Evolutionary conservation across 2,329 filamentous ascomycete species (phyloP), one percentile per base, ranked within the genome.

Genomic region (Nemania sp.): DNA sequence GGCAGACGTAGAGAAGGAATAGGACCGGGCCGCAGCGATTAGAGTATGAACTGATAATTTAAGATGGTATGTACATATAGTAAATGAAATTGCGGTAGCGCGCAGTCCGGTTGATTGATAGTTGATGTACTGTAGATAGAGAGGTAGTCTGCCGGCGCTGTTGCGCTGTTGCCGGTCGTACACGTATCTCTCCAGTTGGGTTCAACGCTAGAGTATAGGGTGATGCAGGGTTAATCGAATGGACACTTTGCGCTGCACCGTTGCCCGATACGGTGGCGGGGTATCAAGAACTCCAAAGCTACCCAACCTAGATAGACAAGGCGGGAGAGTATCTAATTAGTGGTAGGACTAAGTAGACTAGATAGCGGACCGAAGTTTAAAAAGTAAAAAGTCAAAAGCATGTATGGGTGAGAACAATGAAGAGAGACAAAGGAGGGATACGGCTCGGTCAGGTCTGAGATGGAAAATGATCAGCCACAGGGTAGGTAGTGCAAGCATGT

Each of bases 261-360:
- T 62, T 60, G 51, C 55, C 65, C 65, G 51, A 67, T 64, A 32
- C 51, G 43, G 56, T 61, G 55, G 60, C 54, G 52, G 60, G 60
- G 60, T 55, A 60, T 38, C 52, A 22, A 54, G 52, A 54, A 8
- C 27, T 22, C 35, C 29, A n/a, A 11, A 18, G 6, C 18, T 13
- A 29, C 27, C 18, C 27, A 22, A 54, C 18, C 18, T 35, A 59
- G 45, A 41, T 29, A 20, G 52, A 43, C 54, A 32, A 18, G 29
- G 18, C 51, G 59, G 26, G 8, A 15, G 35, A 24, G 10, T 7
- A 29, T 57, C 20, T 56, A 22, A 32, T 56, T n/a, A 18, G 35
- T 49, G 35, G 29, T 60, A 26, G 2, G 45, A 49, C 20, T 47
- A 47, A 20, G 18, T 47, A 49, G 26, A 47, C 41, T 35, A 18